Evolutionary conservation across 2,329 filamentous ascomycete species (phyloP).

Genomic region (Colletotrichum tofieldiae): DNA sequence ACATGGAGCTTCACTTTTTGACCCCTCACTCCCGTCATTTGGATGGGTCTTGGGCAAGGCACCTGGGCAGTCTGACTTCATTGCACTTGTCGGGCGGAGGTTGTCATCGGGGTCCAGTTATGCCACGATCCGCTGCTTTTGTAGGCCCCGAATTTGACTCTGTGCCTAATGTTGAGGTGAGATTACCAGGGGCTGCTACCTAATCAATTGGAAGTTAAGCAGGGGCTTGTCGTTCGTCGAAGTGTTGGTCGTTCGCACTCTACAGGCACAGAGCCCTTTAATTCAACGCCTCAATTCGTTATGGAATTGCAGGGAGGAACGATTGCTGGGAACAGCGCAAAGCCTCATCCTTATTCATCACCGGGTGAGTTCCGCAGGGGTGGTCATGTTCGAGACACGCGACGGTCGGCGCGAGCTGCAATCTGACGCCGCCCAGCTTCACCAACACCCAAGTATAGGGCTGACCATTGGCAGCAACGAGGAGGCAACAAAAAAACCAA

Average conservation of each 20-base stretch:
- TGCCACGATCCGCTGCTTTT: background rate
- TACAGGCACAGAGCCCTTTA: background rate
- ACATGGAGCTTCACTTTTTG: slow-evolving; percentile 15
- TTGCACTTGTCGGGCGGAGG: background rate
- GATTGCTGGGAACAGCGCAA: background rate
- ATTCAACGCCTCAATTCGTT: background rate
- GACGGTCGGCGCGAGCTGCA: slow-evolving; percentile 5
- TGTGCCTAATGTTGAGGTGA: background rate
- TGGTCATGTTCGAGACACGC: slow-evolving; percentile 18
- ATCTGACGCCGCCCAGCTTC: slow-evolving; percentile 6
- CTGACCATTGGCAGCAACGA: slow-evolving; percentile 15
- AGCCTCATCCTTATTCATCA: background rate
- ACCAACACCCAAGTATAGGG: slow-evolving; percentile 11
- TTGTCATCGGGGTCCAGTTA: background rate
- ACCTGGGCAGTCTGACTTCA: background rate
- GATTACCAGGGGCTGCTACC: background rate
- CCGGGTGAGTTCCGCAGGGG: slow-evolving; percentile 10
- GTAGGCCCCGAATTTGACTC: background rate
- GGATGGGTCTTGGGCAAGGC: slow-evolving; percentile 1
- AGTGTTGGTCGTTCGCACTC: background rate
- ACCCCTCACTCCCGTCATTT: slow-evolving; percentile 16
- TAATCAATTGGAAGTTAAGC: no score
- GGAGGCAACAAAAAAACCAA: background rate
- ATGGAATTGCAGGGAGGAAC: background rate
- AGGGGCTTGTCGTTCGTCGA: background rate